Evolutionary conservation across 805 yeast species (phyloP), one percentile per base, ranked within the genome.

Genomic region (Lipomyces japonicus): DNA sequence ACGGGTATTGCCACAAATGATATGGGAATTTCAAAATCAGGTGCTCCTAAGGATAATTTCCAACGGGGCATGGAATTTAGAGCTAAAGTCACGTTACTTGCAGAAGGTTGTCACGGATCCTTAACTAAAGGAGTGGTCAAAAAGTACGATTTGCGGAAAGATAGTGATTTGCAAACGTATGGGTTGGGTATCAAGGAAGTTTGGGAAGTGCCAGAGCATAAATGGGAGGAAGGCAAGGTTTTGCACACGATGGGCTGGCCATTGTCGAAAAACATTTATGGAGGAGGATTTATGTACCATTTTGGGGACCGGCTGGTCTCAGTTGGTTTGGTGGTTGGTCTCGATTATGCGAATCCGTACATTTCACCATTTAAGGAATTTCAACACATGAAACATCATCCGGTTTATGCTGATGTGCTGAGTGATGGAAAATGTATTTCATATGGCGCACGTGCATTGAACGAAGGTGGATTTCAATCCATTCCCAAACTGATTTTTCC

Each of bases 91-190:
- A 90, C 97, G 0, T 84, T 93, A 16, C 75, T 93, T 28, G 96
- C 96, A 3, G 98, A 93, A 70, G 98, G 98, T n/a, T 93, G 98
- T 65, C 97, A 90, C 68, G 98, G 98, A 0, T 89, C 96, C 1
- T 72, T 93, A 46, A 75, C 90, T 10, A 91, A 93, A 65, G 78
- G 84, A 64, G 82, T 80, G 0, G 83, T 91, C 46, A 71, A 75
- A 46, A 79, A 82, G 61, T 91, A 70, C 68, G 74, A 81, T 38
- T 71, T 93, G 53, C 78, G 97, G 50, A 74, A 76, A 43, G 77
- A 78, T 28, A 31, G 46, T 22, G 82, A 82, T 18, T 73, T 74
- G 18, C 98, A 93, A 71, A 89, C 97, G 0, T 93, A 93, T 68
- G 99, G 98, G 10, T 68, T 93, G 22, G 99, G 99, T 34, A 77